phyloP scores from a whole-genome alignment of 2,329 filamentous ascomycete genomes.

The Fusarium dimerum region DNA sequence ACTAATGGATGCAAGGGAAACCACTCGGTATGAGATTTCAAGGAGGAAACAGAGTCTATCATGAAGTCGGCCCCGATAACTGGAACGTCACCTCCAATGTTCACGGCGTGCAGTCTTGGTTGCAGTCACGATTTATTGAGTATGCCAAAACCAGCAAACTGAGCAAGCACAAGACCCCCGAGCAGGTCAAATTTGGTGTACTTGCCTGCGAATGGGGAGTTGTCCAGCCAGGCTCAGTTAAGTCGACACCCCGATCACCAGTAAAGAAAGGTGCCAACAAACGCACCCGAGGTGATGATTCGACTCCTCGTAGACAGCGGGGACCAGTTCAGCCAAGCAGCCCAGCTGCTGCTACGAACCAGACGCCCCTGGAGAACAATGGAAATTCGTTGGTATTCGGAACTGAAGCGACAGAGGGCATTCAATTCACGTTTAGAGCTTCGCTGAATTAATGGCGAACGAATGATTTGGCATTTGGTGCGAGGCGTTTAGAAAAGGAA shows the following conservation, averaged over 20 bases:
- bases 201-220: constrained; percentile 44
- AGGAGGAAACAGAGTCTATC: constrained; percentile 31
- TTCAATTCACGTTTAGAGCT: constrained; percentile 29
- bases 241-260: constrained; percentile 9
- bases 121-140: constrained; percentile 38
- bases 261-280: constrained; percentile 31
- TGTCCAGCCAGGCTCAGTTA: constrained; percentile 16
- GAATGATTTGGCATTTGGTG: background rate
- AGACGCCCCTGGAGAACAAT: constrained; percentile 4
- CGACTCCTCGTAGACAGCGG: constrained; percentile 18
- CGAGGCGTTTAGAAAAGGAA: constrained; percentile 4
- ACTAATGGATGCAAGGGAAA: constrained; percentile 14
- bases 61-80: constrained; percentile 34
- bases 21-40: constrained; percentile 11
- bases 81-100: constrained; percentile 41
- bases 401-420: constrained; percentile 16
- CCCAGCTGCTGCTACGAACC: background rate
- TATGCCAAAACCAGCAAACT: constrained; percentile 38
- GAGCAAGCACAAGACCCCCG: constrained; percentile 35
- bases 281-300: constrained; percentile 27
- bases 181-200: constrained; percentile 42
- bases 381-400: constrained; percentile 27
- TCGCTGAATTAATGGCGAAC: constrained; percentile 1
- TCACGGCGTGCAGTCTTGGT: constrained; percentile 39
- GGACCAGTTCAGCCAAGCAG: constrained; percentile 7